Conservation (phyloP, 2,329 filamentous ascomycete species). For the Malbranchea cinnamomea region DNA sequence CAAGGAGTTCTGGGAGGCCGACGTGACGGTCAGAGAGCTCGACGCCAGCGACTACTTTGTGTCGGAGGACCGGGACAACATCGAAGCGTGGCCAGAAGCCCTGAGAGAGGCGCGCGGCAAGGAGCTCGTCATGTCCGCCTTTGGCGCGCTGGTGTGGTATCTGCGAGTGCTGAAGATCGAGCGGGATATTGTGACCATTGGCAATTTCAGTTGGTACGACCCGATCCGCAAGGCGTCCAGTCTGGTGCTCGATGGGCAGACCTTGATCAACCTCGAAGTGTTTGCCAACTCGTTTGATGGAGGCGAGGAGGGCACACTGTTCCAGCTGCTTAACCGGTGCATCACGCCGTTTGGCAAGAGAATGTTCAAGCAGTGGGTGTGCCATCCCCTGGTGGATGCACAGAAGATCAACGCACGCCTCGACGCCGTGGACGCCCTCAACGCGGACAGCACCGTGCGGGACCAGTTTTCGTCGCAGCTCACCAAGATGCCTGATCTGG, state of each 20-base stretch:
- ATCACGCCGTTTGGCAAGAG: constrained; percentile 95
- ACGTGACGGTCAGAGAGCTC: constrained; percentile 67
- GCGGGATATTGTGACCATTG: constrained; percentile 68
- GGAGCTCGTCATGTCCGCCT: constrained; percentile 73
- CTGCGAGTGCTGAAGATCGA: constrained; percentile 79
- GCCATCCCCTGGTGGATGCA: constrained; percentile 80
- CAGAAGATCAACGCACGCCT: constrained; percentile 81
- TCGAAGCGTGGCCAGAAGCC: constrained; percentile 61
- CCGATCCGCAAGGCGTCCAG: constrained; percentile 85
- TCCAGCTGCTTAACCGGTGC: constrained; percentile 80
- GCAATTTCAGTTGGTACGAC: constrained; percentile 82
- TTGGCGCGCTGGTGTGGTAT: constrained; percentile 81
- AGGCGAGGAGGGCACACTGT: constrained; percentile 70
- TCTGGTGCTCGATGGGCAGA: constrained; percentile 86
- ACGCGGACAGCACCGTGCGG: constrained; percentile 63
- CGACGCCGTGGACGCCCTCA: constrained; percentile 86
- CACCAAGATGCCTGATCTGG: constrained; percentile 82
- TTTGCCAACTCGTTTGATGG: constrained; percentile 90
- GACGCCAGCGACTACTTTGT: constrained; percentile 67
- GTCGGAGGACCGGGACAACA: constrained; percentile 38
- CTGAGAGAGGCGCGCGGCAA: constrained; percentile 61
- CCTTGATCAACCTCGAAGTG: constrained; percentile 92
- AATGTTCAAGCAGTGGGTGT: constrained; percentile 92
- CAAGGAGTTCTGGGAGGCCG: constrained; percentile 82
- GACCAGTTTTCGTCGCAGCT: constrained; percentile 82